These are phyloP conservation scores for Tolypocladium ovalisporum DNA, from an alignment of 2,329 filamentous ascomycete species.

Conservation along the genomic window DNA sequence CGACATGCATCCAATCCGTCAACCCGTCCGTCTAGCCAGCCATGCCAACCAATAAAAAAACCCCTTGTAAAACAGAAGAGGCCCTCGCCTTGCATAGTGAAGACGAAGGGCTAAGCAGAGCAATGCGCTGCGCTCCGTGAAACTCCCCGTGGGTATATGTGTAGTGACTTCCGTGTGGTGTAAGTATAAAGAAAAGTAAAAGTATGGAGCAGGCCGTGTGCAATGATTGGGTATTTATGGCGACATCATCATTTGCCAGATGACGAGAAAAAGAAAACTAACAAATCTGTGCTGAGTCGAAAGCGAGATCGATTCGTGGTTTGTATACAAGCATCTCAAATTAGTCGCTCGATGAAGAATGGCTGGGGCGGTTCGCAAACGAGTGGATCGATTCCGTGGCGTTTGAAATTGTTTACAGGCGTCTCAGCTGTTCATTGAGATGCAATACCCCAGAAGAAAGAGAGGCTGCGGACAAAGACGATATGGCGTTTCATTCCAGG, in stretches of 20 bases:
- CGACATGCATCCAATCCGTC: background rate
- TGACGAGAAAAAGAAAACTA: background rate
- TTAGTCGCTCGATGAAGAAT: background rate
- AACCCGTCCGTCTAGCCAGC: background rate
- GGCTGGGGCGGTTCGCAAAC: background rate
- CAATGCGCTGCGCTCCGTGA: background rate
- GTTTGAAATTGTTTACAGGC: background rate
- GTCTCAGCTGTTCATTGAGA: too few species aligned
- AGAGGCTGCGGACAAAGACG: background rate
- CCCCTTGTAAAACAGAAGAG: background rate
- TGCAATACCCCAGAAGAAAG: too few species aligned
- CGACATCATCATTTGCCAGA: background rate
- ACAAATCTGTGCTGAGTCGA: background rate
- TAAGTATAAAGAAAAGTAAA: background rate
- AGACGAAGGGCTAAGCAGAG: background rate
- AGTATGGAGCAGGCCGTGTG: background rate
- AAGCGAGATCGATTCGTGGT: background rate
- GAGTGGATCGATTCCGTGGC: background rate
- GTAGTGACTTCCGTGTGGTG: background rate
- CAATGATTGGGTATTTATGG: background rate
- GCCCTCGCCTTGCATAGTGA: background rate
- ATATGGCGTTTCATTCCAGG: constrained; percentile 27
- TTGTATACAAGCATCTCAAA: background rate
- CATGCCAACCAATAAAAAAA: background rate
- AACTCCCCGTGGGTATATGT: background rate